A percentile compares a stretch with the other conserved stretches of the same genome.
Evolutionary conservation across 2,329 filamentous ascomycete genomes (phyloP).

Genomic region (Aureobasidium sp.): DNA sequence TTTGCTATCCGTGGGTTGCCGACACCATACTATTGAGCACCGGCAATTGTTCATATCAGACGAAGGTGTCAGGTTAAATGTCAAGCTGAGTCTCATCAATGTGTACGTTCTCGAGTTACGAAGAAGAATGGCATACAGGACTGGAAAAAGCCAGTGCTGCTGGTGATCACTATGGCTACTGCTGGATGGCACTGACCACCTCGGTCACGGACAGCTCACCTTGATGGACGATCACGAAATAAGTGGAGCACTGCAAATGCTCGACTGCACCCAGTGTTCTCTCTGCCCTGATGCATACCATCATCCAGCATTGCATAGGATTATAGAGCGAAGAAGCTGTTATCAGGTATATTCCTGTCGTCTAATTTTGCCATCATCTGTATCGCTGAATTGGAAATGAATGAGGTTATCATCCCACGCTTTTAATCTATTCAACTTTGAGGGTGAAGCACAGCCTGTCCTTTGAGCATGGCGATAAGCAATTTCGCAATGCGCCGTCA

Average conservation of each 20-base stretch:
- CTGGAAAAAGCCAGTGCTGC: not conserved
- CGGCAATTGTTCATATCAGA: not conserved
- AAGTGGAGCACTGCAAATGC: constrained; percentile 1
- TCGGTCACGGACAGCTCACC: not conserved
- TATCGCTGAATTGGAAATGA: not conserved
- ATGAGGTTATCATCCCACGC: constrained; percentile 1
- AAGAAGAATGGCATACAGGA: not conserved
- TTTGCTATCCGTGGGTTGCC: not conserved
- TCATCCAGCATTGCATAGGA: not conserved
- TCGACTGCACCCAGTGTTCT: not conserved
- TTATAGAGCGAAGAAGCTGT: not conserved
- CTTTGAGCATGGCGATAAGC: constrained; percentile 10
- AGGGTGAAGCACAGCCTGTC: not conserved
- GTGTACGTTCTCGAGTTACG: not conserved
- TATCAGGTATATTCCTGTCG: not conserved
- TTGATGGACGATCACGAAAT: constrained; percentile 3
- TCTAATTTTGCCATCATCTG: not conserved
- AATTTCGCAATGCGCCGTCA: not conserved
- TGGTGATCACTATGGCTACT: not conserved
- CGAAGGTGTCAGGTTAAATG: not conserved
- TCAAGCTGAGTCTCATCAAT: not conserved
- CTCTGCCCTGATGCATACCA: not conserved
- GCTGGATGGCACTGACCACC: not conserved
- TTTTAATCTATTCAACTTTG: constrained; percentile 8
- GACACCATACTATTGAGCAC: not conserved